Evolutionary conservation across 1,139 yeast genomes (phyloP), one percentile per base, ranked within the genome.

Genomic region (Candida pseudoviswanathii): DNA sequence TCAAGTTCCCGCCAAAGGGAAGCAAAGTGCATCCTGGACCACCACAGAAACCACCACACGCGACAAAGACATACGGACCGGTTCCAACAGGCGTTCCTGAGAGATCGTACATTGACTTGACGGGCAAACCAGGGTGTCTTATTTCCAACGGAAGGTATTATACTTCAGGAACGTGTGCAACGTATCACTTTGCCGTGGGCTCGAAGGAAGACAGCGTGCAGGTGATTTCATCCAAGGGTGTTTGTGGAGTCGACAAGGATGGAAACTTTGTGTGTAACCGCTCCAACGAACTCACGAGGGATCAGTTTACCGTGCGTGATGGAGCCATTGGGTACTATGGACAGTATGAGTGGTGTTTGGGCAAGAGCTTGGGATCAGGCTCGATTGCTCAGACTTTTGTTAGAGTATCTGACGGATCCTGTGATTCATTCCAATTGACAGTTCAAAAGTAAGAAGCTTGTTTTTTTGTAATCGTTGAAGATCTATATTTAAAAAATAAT

Each of bases 71-170:
- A 5, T 46, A 7, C 25, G 50, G 48, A 3, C 43, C 54, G 4
- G 42, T 45, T 6, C 54, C 73, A 10, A 73, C 75, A 1, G 61
- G 59, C 27, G 65, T 74, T 3, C 62, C 71, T 4, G 56, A 61
- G 32, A 57, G 57, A 8, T 75, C 74, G n/a, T 73, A 68, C 58
- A 66, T 91, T 42, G 80, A 77, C 54, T 70, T 86, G 26, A 68
- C 78, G 26, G 80, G 75, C 11, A 79, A 84, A 49, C 63, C 75
- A 4, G 97, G 96, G 2, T 90, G 97, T 69, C 71, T 92, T 50
- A 92, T 91, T 59, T 81, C 87, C 53, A 88, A 83, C 60, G 98
- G 98, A 4, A 81, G 83, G 58, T 91, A 96, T 92, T 89, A 86
- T 68, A 68, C 78, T 5, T 77, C 82, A 34, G 97, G 97, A 0